Evolutionary conservation across 306 rosid genomes (phyloP).

Genomic region (Citrullus mucosospermus): DNA sequence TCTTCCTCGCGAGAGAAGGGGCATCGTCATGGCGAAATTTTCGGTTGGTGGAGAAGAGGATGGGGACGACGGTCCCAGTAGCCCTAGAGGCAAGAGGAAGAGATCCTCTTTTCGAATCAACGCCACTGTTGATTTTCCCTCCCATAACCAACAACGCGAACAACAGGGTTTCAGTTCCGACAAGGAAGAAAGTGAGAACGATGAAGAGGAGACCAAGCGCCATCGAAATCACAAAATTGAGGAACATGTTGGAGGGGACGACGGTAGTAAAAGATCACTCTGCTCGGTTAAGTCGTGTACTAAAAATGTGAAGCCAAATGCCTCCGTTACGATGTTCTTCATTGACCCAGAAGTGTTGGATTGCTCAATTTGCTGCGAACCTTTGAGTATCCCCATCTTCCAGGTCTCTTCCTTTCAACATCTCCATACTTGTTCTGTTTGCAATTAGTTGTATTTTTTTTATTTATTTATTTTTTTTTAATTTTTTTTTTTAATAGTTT

Average conservation of each 20-base stretch:
- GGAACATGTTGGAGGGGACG: background rate
- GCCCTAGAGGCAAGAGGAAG: background rate
- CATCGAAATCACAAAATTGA: background rate
- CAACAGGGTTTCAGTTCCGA: background rate
- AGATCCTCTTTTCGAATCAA: background rate
- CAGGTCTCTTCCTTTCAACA: conserved; percentile 25
- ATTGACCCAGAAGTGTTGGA: conserved; percentile 50
- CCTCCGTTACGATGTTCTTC: conserved; percentile 11
- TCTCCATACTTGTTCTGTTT: background rate
- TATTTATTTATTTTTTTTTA: no score
- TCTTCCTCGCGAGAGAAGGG: background rate
- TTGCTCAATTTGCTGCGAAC: conserved; percentile 45
- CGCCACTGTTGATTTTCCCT: background rate
- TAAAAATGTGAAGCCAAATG: background rate
- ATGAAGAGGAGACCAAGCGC: background rate
- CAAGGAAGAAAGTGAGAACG: background rate
- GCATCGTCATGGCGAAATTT: background rate
- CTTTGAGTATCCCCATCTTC: conserved; percentile 31
- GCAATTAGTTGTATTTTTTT: background rate
- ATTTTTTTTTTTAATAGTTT: background rate
- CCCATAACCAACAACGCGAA: background rate
- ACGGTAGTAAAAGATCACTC: background rate
- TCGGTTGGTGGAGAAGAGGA: conserved; percentile 6
- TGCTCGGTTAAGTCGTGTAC: background rate
- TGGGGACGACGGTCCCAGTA: background rate